Evolutionary conservation across 164 flowering plant genomes (phyloP).

Genomic region (Nymphaea colorata): DNA sequence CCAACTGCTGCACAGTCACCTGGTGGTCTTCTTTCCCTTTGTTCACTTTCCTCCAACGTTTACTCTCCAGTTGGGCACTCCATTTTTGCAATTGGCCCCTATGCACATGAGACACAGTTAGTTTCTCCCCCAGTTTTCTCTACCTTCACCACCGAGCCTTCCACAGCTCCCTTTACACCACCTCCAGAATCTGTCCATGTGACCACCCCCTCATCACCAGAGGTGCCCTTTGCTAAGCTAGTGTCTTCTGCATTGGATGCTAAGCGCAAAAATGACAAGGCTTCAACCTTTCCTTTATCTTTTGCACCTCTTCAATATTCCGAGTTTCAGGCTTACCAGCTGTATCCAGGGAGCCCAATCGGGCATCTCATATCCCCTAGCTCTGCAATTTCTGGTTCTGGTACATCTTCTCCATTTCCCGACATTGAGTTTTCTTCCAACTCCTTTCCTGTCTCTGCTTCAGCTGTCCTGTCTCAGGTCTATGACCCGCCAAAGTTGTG

Average conservation of each 20-base stretch:
- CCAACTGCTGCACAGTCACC: slow-evolving; percentile 81
- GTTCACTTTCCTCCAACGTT: slow-evolving; percentile 42
- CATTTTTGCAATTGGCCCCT: slow-evolving; percentile 92
- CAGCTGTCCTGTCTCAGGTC: slow-evolving; percentile 7
- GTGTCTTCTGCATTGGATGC: slow-evolving; percentile 10
- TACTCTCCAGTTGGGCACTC: slow-evolving; percentile 83
- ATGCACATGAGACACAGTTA: slow-evolving; percentile 88
- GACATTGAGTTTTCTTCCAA: slow-evolving; percentile 44
- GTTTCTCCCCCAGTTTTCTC: slow-evolving; percentile 98
- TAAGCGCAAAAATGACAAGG: neutral
- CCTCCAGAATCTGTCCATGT: slow-evolving; percentile 86
- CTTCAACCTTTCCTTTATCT: neutral
- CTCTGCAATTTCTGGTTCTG: slow-evolving; percentile 78
- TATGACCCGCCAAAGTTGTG: slow-evolving; percentile 48
- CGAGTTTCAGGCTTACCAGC: slow-evolving; percentile 81
- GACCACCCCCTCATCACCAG: slow-evolving; percentile 98
- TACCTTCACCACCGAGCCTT: slow-evolving; percentile 87
- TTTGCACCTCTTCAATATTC: slow-evolving; percentile 25
- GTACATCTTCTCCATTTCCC: slow-evolving; percentile 82
- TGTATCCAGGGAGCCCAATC: slow-evolving; percentile 90
- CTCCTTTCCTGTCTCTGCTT: slow-evolving; percentile 35
- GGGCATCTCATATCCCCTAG: slow-evolving; percentile 91
- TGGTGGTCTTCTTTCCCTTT: slow-evolving; percentile 36
- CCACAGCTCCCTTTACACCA: slow-evolving; percentile 93
- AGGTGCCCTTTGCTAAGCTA: slow-evolving; percentile 91